These are phyloP conservation scores for Malus hybrid DNA, from an alignment of 331 rosid genomes.

Conservation along the genomic window DNA sequence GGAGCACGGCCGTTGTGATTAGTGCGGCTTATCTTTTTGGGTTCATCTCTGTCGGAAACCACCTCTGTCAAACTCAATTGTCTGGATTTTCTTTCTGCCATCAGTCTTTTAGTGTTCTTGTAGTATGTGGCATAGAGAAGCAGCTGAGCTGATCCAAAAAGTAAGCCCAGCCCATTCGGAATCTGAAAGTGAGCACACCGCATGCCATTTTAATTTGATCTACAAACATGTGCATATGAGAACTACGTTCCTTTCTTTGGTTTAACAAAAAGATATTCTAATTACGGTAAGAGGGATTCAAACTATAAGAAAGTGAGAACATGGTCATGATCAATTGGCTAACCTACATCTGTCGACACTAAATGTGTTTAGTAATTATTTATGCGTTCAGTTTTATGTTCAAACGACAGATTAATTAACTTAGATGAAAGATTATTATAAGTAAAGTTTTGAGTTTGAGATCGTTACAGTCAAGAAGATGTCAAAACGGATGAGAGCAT, in stretches of 20 bases:
- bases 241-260: background rate
- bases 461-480: conserved; percentile 51
- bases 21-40: conserved; percentile 12
- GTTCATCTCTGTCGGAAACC: conserved; percentile 2
- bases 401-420: too few species aligned
- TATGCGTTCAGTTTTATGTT: background rate
- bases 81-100: conserved; percentile 46
- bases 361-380: background rate
- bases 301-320: too few species aligned
- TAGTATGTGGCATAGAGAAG: conserved; percentile 63
- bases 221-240: background rate
- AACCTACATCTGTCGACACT: background rate
- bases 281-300: background rate
- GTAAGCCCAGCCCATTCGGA: conserved; percentile 73
- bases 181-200: conserved; percentile 33
- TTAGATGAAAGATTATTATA: background rate
- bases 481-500: conserved; percentile 69
- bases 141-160: conserved; percentile 53
- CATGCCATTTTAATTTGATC: background rate
- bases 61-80: conserved; percentile 39
- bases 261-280: background rate
- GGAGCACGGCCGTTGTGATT: background rate
- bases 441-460: background rate
- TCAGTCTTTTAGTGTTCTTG: conserved; percentile 49
- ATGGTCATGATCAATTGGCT: background rate